Evolutionary conservation across 345 rosid genomes (phyloP).

Genomic region (Gossypium herbaceum): DNA sequence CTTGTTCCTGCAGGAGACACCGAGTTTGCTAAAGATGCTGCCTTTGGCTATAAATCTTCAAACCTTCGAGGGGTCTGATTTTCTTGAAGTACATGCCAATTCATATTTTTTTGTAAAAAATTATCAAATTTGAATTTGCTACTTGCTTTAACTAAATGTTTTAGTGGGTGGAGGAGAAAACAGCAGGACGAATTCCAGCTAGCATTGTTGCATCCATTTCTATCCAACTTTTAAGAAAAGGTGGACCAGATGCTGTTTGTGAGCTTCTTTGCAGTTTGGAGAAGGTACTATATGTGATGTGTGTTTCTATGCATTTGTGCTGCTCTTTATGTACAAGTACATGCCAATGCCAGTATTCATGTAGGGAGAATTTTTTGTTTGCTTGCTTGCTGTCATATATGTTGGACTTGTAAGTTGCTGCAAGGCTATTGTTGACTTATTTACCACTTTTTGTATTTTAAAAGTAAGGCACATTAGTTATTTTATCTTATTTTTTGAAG

Average conservation of each 20-base stretch:
- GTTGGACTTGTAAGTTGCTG: neutral
- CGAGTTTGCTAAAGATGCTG: constrained; percentile 93
- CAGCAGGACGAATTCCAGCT: constrained; percentile 62
- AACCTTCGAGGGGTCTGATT: constrained; percentile 70
- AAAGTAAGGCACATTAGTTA: neutral
- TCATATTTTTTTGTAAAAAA: neutral
- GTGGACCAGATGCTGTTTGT: constrained; percentile 90
- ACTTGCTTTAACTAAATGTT: constrained; percentile 17
- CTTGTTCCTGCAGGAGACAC: constrained; percentile 95
- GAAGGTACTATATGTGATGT: constrained; percentile 48
- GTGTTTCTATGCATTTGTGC: neutral
- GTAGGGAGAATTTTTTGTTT: neutral
- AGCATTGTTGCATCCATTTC: constrained; percentile 68
- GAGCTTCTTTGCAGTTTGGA: constrained; percentile 63
- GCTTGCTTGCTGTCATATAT: neutral
- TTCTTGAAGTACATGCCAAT: constrained; percentile 12
- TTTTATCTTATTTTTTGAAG: too few relatives aligned
- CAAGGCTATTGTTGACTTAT: neutral
- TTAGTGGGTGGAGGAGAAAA: constrained; percentile 98
- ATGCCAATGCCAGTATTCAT: neutral
- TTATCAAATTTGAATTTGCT: constrained; percentile 11
- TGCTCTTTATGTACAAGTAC: neutral
- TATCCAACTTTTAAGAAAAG: constrained; percentile 73
- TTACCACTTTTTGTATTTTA: neutral
- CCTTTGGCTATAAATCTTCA: constrained; percentile 88